Percentiles rank a stretch among this genome's conserved stretches.
Conservation (phyloP, 106 monocot genomes). For the Dendrobium huoshanense region DNA sequence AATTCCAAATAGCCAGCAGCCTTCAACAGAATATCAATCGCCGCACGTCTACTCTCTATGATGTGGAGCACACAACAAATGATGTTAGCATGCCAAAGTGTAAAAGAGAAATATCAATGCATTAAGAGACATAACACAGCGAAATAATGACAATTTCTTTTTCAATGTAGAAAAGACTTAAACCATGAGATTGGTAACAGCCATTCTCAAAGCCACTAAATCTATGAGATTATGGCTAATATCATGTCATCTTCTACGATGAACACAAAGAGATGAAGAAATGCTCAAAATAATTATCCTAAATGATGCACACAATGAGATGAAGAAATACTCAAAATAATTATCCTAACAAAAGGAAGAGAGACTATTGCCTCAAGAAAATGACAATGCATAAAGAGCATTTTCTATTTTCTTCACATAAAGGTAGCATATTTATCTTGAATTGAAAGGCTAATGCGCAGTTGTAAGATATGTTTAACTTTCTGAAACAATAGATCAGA, state of each 20-base stretch:
- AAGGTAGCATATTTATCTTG: background rate
- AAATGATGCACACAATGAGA: background rate
- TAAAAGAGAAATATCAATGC: background rate
- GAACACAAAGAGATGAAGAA: background rate
- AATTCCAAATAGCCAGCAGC: constrained; percentile 80
- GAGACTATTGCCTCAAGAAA: background rate
- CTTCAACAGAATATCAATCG: constrained; percentile 63
- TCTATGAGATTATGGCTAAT: background rate
- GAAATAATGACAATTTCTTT: background rate
- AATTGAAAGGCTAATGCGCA: background rate
- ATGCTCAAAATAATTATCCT: background rate
- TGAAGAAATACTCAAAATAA: background rate
- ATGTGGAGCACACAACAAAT: background rate
- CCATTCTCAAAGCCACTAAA: background rate
- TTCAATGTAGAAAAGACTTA: background rate
- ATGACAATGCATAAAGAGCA: constrained; percentile 1
- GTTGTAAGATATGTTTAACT: background rate
- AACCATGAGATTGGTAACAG: background rate
- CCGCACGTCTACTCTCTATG: constrained; percentile 56
- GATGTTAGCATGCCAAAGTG: background rate
- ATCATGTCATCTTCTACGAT: background rate
- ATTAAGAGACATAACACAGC: background rate
- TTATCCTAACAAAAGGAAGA: background rate
- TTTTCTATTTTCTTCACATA: background rate
- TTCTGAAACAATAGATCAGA: background rate